Conservation (phyloP, 768 basidiomycete species). For the Termitomyces sp. region DNA sequence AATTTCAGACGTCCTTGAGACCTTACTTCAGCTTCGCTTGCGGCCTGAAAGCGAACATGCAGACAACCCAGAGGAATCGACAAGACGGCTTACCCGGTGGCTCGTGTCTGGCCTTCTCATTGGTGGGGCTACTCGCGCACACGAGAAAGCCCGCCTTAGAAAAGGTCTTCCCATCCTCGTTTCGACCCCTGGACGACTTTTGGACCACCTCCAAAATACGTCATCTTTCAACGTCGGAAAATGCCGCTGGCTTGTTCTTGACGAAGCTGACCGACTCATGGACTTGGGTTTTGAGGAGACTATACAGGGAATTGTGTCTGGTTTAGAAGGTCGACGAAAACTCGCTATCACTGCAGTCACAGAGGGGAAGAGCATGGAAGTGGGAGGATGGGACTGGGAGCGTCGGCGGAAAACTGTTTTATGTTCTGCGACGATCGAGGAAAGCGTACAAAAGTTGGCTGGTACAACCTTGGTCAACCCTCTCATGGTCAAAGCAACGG, state of each 20-base stretch:
- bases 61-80: conserved; percentile 37
- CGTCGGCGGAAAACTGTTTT: conserved; percentile 77
- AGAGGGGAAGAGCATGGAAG: conserved; percentile 64
- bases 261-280: conserved; percentile 97
- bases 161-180: conserved; percentile 96
- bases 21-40: conserved; percentile 70
- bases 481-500: conserved; percentile 74
- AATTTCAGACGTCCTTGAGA: conserved; percentile 91
- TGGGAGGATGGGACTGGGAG: conserved; percentile 85
- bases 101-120: conserved; percentile 89
- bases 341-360: conserved; percentile 64
- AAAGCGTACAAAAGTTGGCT: conserved; percentile 91
- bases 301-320: conserved; percentile 82
- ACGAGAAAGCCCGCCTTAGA: conserved; percentile 92
- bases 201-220: conserved; percentile 97
- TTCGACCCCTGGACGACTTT: conserved; percentile 88
- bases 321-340: conserved; percentile 76
- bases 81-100: conserved; percentile 71
- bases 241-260: conserved; percentile 92
- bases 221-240: conserved; percentile 89
- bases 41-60: conserved; percentile 50
- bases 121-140: conserved; percentile 89
- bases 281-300: conserved; percentile 98
- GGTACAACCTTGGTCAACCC: conserved; percentile 77
- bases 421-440: conserved; percentile 95